Evolutionary conservation across 2,329 filamentous ascomycete genomes (phyloP).

Genomic region (Phoma sp.): DNA sequence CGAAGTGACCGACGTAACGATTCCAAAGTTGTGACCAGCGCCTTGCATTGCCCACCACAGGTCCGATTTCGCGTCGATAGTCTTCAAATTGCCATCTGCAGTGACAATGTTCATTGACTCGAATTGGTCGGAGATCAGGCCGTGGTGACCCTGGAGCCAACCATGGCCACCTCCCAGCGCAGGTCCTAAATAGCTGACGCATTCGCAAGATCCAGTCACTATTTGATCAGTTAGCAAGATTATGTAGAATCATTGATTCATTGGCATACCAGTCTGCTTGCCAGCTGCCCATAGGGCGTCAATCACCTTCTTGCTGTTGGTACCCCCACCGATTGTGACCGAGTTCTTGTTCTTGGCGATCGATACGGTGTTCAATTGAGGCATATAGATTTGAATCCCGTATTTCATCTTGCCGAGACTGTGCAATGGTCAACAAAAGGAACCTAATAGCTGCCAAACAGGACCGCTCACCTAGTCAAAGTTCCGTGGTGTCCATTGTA

Average conservation of each 20-base stretch:
- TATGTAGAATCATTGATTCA: too few relatives aligned
- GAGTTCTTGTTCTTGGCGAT: conserved; percentile 53
- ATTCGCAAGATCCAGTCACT: conserved; percentile 55
- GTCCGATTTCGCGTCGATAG: conserved; percentile 53
- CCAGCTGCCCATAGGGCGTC: conserved; percentile 58
- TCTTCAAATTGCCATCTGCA: conserved; percentile 54
- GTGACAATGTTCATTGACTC: conserved; percentile 60
- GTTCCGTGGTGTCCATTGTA: conserved; percentile 61
- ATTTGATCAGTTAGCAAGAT: not conserved
- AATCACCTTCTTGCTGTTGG: conserved; percentile 54
- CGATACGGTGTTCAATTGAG: conserved; percentile 52
- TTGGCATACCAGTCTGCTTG: conserved; percentile 55
- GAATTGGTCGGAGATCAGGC: conserved; percentile 61
- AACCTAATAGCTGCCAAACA: not conserved
- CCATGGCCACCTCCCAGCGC: conserved; percentile 65
- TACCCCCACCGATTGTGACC: conserved; percentile 58
- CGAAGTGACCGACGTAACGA: conserved; percentile 53
- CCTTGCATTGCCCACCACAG: conserved; percentile 64
- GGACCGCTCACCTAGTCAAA: conserved; percentile 36
- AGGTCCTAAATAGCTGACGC: conserved; percentile 56
- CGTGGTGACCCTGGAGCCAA: conserved; percentile 60
- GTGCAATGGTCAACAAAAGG: conserved; percentile 5
- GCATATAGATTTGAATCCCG: conserved; percentile 59
- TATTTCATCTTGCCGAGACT: conserved; percentile 57
- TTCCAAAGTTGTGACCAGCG: conserved; percentile 65